Evolutionary conservation across 129 eudicot genomes (phyloP), one percentile per base, ranked within the genome.

Genomic region (Centaurea solstitialis): DNA sequence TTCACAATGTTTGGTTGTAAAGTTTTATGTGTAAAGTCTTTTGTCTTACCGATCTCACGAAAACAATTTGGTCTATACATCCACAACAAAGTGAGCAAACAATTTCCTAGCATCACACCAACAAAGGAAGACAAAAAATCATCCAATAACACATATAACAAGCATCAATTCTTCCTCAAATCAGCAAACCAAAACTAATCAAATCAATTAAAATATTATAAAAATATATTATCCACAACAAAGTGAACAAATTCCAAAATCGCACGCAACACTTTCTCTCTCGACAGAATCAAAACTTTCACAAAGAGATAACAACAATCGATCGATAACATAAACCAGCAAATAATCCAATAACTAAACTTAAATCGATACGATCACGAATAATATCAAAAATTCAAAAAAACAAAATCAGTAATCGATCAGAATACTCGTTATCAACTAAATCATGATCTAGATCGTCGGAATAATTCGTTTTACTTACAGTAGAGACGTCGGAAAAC

Each of bases 201-300:
- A 38, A 70, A 9, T 70, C 12, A 43, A 79, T 20, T 73, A 64
- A 66, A 74, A 73, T 81, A 81, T 68, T 0, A 21, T 21, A 50
- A 81, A 68, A 3, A 75, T 75, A 80, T 17, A 26, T 26, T 0
- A 47, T 13, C 37, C 76, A 50, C 70, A 69, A 17, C 50, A 62
- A 72, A 75, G 33, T 4, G n/a, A 82, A 72, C 69, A 61, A 81
- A 71, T 30, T 76, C 82, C 7, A 83, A 57, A 73, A 83, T 83
- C 78, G 64, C 86, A 77, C 86, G 82, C 86, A 77, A 83, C 68
- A 39, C 20, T 71, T 74, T 15, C 59, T 13, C 24, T 59, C 17
- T 43, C 22, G 21, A 8, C 41, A 13, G 15, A 4, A 74, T 67
- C 81, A 68, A 11, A 33, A 68, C 3, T 39, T 37, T 26, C 30